Evolutionary conservation across 805 yeast genomes (phyloP), one percentile per base, ranked within the genome.

Genomic region (Nakazawaea populi): DNA sequence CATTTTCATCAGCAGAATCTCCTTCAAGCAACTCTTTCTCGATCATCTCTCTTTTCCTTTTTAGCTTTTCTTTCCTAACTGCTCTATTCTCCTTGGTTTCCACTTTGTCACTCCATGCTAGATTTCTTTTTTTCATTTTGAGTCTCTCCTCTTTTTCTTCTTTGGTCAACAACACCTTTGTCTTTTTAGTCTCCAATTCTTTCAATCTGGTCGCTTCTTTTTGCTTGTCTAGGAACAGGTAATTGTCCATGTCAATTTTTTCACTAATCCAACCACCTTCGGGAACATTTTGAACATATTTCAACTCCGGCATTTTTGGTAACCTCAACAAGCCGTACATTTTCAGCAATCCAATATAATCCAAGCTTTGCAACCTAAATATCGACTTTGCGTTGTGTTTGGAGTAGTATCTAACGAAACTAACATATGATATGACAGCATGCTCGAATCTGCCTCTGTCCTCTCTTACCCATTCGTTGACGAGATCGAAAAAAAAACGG

Each of bases 241-340:
- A 89, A 1, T 65, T 71, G 55, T 86, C 89, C 80, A 88, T 77
- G 57, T 88, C 85, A 18, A 90, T 72, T 12, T 71, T 70, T 31
- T 72, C 72, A 18, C 69, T 75, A 1, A 83, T 75, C 89, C 91
- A 89, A 1, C 97, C 97, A 54, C 81, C 83, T 47, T 75, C 79
- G 0, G 90, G 87, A 59, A 82, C 68, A 10, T 66, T 56, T 2
- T 74, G 79, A 2, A 83, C 70, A 57, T 76, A 72, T 49, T 70
- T 72, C 27, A 83, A 76, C 62, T 94, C 99, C 0, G 99, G 99
- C 98, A 95, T 94, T 58, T 83, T 81, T 7, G 99, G 99, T 52
- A 92, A 68, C 57, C 97, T 75, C 42, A 88, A 67, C 2, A 94
- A 66, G 1, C 97, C 96, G 65, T 87, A 90, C 71, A 87, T 74